Base-by-base conservation (phyloP, 2,329 filamentous ascomycete genomes). In the Alternaria arborescens region DNA sequence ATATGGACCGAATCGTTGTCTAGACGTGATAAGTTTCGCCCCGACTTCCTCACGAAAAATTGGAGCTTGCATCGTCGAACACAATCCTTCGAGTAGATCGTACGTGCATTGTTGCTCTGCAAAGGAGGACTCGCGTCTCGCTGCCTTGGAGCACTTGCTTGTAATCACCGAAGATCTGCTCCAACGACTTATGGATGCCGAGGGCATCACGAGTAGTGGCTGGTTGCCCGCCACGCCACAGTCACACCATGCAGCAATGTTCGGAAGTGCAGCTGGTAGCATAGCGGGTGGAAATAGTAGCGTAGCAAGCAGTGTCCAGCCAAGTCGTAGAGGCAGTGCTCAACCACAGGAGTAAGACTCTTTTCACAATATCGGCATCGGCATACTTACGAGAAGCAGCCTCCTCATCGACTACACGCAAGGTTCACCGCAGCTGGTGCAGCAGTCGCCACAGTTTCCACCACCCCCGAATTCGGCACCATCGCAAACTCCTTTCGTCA, bases 11-110 rank as follows among this genome's bases (percentile, higher is more conserved):
- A 72, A 69, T 61, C 74, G 76, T 38, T 68, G 64, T 65, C 72
- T 78, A 67, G 75, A 78, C 67, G 66, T 77, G 56, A 71, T 78
- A 68, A 77, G 71, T 62, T 77, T 71, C 70, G 71, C 72, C 24
- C 69, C 69, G 51, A 72, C 71, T 62, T 75, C 72, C 38, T 72
- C 71, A 60, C 70, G 69, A 66, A 74, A 70, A 67, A 74, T 74
- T 61, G 72, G 65, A 53, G 76, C 74, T 63, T 74, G 73, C 59
- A 75, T 77, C 63, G 72, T 78, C 62, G 76, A 78, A 62, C 75
- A 78, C 69, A 75, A 73, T 66, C 71, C 71, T 42, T 70, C 63
- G 52, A 74, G 71, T 68, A 74, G 70, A 55, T 76, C 75, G 8
- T 78, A 71, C 57, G 65, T 77, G 8, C 76, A 78, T 60, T 77